These are phyloP conservation scores for Pleurotus tuber-regium DNA, from an alignment of 768 basidiomycete genomes.

Conservation along the genomic window DNA sequence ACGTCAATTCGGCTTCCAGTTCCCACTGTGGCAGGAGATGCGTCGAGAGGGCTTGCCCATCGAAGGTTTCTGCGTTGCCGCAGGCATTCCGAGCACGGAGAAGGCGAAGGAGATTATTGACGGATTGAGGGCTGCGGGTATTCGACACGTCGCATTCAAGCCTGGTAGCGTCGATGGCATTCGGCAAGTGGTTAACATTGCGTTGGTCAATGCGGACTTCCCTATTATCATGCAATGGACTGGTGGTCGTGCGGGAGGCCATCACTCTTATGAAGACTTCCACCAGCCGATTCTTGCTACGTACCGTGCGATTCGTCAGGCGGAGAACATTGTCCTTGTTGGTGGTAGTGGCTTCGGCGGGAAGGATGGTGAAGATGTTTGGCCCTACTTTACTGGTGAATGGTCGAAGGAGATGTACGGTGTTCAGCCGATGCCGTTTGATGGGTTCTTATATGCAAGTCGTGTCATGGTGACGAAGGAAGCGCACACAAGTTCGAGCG, in stretches of 20 bases:
- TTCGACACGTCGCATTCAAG: conserved; percentile 97
- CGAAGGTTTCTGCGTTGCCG: conserved; percentile 99
- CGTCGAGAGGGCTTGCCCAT: conserved; percentile 91
- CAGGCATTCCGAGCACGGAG: conserved; percentile 94
- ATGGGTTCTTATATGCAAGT: conserved; percentile 94
- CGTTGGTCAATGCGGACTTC: conserved; percentile 90
- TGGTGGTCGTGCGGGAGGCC: conserved; percentile 96
- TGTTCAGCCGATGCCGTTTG: conserved; percentile 95
- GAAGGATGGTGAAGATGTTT: conserved; percentile 80
- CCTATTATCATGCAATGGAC: conserved; percentile 99
- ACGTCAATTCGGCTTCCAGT: conserved; percentile 94
- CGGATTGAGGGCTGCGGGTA: conserved; percentile 77
- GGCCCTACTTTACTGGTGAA: conserved; percentile 95
- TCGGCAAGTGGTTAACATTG: conserved; percentile 95
- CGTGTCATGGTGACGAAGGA: conserved; percentile 99
- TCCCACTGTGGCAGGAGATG: conserved; percentile 98
- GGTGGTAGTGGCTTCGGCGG: conserved; percentile 95
- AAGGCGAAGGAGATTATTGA: conserved; percentile 96
- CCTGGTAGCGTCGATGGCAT: conserved; percentile 98
- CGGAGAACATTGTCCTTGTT: conserved; percentile 85
- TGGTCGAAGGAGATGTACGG: conserved; percentile 85
- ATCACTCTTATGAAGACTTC: conserved; percentile 98
- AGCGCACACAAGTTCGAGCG: conserved; percentile 89
- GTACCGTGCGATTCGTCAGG: conserved; percentile 86
- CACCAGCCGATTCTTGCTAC: conserved; percentile 93